Conservation (phyloP, 2,329 filamentous ascomycete genomes). For the Cytospora chrysosperma region DNA sequence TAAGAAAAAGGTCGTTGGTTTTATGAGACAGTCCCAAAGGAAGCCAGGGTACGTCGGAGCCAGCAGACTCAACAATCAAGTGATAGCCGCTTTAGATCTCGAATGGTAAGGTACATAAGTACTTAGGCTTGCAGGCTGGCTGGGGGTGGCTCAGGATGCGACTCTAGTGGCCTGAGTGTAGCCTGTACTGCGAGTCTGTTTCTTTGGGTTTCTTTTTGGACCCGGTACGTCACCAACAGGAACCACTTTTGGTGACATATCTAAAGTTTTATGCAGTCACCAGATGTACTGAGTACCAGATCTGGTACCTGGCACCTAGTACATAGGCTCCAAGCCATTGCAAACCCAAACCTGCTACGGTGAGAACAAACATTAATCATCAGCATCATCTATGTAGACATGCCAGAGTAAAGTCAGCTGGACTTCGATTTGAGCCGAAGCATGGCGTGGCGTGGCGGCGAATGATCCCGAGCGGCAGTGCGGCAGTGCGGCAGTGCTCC, state of each 20-base stretch:
- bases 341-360: background rate
- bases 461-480: conserved; percentile 9
- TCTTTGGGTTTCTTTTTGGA: too few relatives aligned
- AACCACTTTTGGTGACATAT: background rate
- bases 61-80: background rate
- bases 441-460: background rate
- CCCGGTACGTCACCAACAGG: background rate
- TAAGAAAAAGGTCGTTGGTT: conserved; percentile 9
- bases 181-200: too few relatives aligned
- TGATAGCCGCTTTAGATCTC: background rate
- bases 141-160: background rate
- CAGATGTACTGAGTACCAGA: background rate
- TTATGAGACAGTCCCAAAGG: background rate
- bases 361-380: too few relatives aligned
- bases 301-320: too few relatives aligned
- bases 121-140: background rate
- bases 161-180: background rate
- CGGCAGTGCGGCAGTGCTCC: conserved; percentile 9
- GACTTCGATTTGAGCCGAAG: background rate
- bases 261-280: background rate
- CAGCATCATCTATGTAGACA: background rate
- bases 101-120: background rate
- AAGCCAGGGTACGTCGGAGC: background rate
- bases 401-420: background rate
- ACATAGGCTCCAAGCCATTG: background rate